Evolutionary conservation across 345 rosid species (phyloP), one percentile per base, ranked within the genome.

Genomic region (Moricandia arvensis): DNA sequence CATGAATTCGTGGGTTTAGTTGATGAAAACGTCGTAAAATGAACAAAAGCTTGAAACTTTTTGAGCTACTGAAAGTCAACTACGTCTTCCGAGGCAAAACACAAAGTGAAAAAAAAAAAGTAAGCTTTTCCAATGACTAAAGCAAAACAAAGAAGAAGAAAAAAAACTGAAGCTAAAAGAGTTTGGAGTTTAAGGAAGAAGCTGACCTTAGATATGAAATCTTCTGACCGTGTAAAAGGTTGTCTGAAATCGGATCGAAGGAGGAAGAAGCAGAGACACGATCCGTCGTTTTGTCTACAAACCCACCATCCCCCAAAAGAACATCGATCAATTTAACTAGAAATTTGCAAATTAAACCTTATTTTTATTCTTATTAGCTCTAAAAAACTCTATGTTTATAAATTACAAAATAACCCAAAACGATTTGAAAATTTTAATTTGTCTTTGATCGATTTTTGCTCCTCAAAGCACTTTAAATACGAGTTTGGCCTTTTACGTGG

Each of bases 51-150:
- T 67, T 6, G 54, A n/a, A 67, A 38, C 69, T 73, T 67, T 71
- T 6, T 3, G 55, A 68, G 66, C 61, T 68, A 61, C 1, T 60
- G 43, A 79, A 73, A 79, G 78, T 73, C 77, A 79, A 79, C 74
- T 37, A 41, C 62, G 68, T 66, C 62, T 54, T 72, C 38, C 59
- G 60, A 72, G 68, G 66, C 57, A 61, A 67, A 41, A 69, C 63
- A 66, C 47, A 29, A 37, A 59, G 55, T 26, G 61, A 7, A 2
- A 2, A 6, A 2, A 2, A 6, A 47, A 47, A 18, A 10, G 51
- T 43, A 59, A 78, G 60, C 65, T 38, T 38, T 79, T 73, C 9
- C 59, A 72, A 60, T 13, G 49, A 66, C 69, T 66, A 49, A 66
- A 72, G 69, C n/a, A n/a, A n/a, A n/a, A n/a, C n/a, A n/a, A n/a